phyloP scores from a whole-genome alignment of 75 land plant genomes.

The Picea sitchensis region DNA sequence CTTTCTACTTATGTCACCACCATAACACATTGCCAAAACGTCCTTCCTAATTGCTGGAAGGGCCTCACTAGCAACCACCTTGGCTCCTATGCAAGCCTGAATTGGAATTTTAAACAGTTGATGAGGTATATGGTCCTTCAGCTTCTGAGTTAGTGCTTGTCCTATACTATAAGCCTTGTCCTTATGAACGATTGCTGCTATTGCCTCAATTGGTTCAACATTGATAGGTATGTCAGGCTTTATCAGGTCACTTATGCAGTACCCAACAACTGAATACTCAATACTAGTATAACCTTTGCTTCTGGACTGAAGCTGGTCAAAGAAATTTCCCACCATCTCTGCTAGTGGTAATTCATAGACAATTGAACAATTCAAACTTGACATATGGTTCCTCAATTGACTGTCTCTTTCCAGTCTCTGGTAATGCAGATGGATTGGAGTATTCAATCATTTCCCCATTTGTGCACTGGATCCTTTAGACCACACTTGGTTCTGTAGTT shows the following conservation, averaged over 20 bases:
- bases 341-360: slow-evolving; percentile 79
- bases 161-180: slow-evolving; percentile 96
- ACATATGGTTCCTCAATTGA: slow-evolving; percentile 90
- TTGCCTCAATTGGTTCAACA: slow-evolving; percentile 84
- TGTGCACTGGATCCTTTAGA: slow-evolving; percentile 68
- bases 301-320: slow-evolving; percentile 94
- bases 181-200: slow-evolving; percentile 91
- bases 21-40: slow-evolving; percentile 92
- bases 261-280: slow-evolving; percentile 91
- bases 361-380: slow-evolving; percentile 80
- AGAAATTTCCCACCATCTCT: slow-evolving; percentile 99
- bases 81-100: slow-evolving; percentile 89
- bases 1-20: slow-evolving; percentile 93
- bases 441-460: slow-evolving; percentile 83
- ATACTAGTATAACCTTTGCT: slow-evolving; percentile 99
- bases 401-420: slow-evolving; percentile 73
- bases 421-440: slow-evolving; percentile 89
- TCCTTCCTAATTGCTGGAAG: slow-evolving; percentile 92
- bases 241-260: slow-evolving; percentile 24
- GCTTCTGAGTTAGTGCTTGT: slow-evolving; percentile 86
- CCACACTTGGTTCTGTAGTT: slow-evolving; percentile 99
- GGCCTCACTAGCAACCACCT: slow-evolving; percentile 89
- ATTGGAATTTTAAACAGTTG: slow-evolving; percentile 98
- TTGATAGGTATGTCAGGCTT: slow-evolving; percentile 93
- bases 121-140: slow-evolving; percentile 92